A percentile compares a stretch with the other conserved stretches of the same genome.
These are phyloP conservation scores for Cryptococcus depauperatus DNA, from an alignment of 1,284 basidiomycete genomes.

Conservation along the genomic window DNA sequence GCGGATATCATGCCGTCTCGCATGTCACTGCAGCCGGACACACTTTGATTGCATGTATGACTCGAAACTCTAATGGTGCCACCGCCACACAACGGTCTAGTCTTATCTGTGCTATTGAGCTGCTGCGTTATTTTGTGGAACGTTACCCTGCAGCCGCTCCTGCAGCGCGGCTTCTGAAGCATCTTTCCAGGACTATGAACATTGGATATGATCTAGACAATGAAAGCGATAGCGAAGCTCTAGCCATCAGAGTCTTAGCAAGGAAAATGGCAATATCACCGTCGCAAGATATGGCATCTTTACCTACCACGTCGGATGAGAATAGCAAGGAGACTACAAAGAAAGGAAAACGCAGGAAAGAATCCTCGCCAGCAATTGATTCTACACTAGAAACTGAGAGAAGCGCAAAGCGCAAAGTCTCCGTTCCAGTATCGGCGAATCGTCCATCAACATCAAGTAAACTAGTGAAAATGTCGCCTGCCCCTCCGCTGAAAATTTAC, in stretches of 20 bases:
- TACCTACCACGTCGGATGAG: too few species aligned
- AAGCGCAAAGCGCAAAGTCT: too few species aligned
- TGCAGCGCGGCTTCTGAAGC: conserved; percentile 5
- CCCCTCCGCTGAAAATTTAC: too few species aligned
- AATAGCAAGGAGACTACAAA: too few species aligned
- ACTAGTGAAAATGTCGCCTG: too few species aligned
- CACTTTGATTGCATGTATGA: conserved; percentile 12
- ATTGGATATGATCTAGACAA: too few species aligned
- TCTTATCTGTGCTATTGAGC: conserved; percentile 9
- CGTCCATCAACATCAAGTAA: too few species aligned
- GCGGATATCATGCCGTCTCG: conserved; percentile 8
- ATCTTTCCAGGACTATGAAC: conserved; percentile 5
- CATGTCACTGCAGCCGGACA: conserved; percentile 12
- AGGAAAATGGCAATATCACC: conserved; percentile 10
- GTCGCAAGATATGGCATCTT: too few species aligned
- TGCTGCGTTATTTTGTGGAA: conserved; percentile 3
- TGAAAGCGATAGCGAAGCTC: conserved; percentile 2
- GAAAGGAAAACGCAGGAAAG: too few species aligned
- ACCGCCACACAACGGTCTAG: conserved; percentile 8
- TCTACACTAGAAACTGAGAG: too few species aligned
- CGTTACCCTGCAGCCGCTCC: conserved; percentile 6
- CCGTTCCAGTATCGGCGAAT: too few species aligned
- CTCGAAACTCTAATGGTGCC: conserved; percentile 2
- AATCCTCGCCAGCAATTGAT: too few species aligned
- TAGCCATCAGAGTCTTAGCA: conserved; percentile 9